Conservation (phyloP, 2,329 filamentous ascomycete species). For the Daldinia sp. region DNA sequence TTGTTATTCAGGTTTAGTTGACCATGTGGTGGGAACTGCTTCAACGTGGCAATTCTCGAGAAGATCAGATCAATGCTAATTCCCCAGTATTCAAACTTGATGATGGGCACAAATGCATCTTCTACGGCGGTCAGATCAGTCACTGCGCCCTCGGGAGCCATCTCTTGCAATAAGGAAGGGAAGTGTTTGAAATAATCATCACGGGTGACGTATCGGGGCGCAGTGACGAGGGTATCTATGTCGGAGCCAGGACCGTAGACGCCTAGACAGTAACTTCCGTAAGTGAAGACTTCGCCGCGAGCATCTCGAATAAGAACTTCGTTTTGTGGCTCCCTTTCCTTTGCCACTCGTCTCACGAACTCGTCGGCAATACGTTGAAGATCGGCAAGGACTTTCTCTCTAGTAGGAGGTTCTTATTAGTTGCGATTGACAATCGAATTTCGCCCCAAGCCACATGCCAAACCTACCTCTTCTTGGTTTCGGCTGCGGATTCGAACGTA, state of each 20-base stretch:
- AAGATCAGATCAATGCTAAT: slow-evolving; percentile 97
- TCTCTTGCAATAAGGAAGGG: slow-evolving; percentile 77
- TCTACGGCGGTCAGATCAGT: slow-evolving; percentile 85
- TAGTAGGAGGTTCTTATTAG: slow-evolving; percentile 47
- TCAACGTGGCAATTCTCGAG: slow-evolving; percentile 74
- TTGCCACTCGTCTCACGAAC: slow-evolving; percentile 84
- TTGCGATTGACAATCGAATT: slow-evolving; percentile 44
- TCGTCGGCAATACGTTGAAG: slow-evolving; percentile 83
- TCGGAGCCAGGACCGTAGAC: slow-evolving; percentile 96
- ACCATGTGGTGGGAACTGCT: slow-evolving; percentile 71
- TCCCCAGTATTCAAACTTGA: slow-evolving; percentile 90
- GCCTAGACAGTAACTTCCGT: slow-evolving; percentile 92
- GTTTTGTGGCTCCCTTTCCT: slow-evolving; percentile 74
- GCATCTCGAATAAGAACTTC: slow-evolving; percentile 81
- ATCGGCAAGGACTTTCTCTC: slow-evolving; percentile 75
- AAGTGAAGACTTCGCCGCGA: slow-evolving; percentile 93
- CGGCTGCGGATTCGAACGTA: slow-evolving; percentile 86
- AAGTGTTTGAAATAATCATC: slow-evolving; percentile 94
- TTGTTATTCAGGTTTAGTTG: slow-evolving; percentile 83
- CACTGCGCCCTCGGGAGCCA: slow-evolving; percentile 81
- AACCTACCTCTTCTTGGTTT: slow-evolving; percentile 81
- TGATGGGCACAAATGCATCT: slow-evolving; percentile 94
- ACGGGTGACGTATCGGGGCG: slow-evolving; percentile 85
- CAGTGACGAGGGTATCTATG: slow-evolving; percentile 95
- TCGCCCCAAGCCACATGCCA: not conserved